Base-by-base conservation (phyloP, 75 land plant genomes). In the Selaginella tamariscina region DNA sequence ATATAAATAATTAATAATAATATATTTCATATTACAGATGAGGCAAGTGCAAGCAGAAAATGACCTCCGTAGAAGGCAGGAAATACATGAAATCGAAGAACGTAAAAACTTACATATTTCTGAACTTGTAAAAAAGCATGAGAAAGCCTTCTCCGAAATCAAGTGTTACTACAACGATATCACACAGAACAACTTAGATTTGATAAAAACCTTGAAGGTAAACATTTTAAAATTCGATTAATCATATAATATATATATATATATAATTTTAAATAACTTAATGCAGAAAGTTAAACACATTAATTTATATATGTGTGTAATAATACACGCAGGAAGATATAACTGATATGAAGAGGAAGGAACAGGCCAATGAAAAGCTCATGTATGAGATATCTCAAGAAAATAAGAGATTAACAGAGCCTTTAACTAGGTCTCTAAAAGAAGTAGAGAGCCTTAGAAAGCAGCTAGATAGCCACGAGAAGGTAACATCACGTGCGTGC, bases 81-180 rank as follows among this genome's bases (percentile, higher is more conserved):
- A 77, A 44, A 72, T 77, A 30, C 78, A 72, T 44, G 78, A 77
- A 68, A 72, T 77, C 33, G 78, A 77, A 29, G 78, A 77, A 55
- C 69, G 78, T 30, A 77, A 77, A 60, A 77, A 77, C 56, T 44
- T 60, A 29, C 78, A 77, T 32, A 68, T 77, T 54, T 71, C 56
- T 33, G 78, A 77, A 30, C 60, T 77, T 31, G 72, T 77, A 73
- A 77, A 72, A 69, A 77, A 77, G 39, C 78, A 77, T 32, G 78
- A 77, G 60, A 77, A 77, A 67, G 78, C 74, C 1, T 77, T 77
- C 65, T 56, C 74, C 2, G 78, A 77, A 28, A 77, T 77, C 1
- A 77, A 77, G 44, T 72, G 78, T 70, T 77, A 77, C 56, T 77
- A 77, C 65, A 77, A 77, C 55, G 78, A 77, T 56, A 77, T 77